Base-by-base conservation (phyloP, 139 green algal species). In the Coelastrella sp. region DNA sequence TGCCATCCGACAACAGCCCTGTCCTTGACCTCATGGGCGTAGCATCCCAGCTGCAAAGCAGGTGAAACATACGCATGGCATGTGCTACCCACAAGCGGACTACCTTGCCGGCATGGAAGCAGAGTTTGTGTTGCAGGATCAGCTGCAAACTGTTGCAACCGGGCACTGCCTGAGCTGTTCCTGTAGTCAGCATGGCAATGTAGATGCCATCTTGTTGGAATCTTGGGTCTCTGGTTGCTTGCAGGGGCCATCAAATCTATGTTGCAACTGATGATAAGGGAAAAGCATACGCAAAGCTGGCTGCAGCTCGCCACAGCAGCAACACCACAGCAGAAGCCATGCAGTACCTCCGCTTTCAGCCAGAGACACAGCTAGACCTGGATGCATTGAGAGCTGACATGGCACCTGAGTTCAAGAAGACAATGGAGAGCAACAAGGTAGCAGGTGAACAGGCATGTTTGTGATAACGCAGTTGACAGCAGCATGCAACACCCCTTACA, bases 261-360 rank as follows among this genome's bases (percentile, higher is more conserved):
- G 74, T 81, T 9, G 74, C 41, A 5, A 32, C 35, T 32, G 19
- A 34, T 68, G 38, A 57, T 37, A 15, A 63, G 23, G 30, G 13
- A 9, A 37, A 53, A 13, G n/a, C 5, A 6, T 81, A 69, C 37
- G 34, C 27, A 32, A 81, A 81, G 11, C 9, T 37, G 51, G 74
- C 74, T 3, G 74, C 74, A 67, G 74, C 74, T 6, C 74, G 74
- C 8, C 74, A 81, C 74, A 81, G 74, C 74, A 81, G 74, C 74
- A 81, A 81, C 51, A 81, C 74, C 21, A 81, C 74, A 19, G 74
- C 74, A 50, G 51, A 81, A 59, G 50, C 51, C 6, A 67, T 81
- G 74, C 34, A 51, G 19, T 81, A 57, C 51, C 34, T 81, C 27
- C 53, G 30, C 7, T 1, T 41, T 25, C 27, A 11, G 19, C 27